Base-by-base conservation (phyloP, 2,329 filamentous ascomycete genomes). In the Pseudogymnoascus sp. region DNA sequence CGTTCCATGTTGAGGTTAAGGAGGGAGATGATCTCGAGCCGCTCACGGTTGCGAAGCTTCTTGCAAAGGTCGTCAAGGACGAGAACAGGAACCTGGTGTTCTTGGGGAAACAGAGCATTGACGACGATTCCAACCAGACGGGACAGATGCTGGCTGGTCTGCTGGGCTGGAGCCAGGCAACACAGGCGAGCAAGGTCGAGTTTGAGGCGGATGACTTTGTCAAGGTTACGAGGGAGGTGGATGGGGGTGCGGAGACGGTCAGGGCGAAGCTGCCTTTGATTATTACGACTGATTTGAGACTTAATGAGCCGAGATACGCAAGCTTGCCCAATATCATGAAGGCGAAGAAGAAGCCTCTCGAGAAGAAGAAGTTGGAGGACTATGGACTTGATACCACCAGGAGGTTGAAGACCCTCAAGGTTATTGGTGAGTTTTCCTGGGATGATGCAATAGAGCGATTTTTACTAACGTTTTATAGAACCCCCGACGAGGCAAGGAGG, bases 241-340 rank as follows among this genome's bases (percentile, higher is more conserved):
- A 99, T 77, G 95, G 95, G 9, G 95, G 95, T 69, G 89, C 90
- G 38, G 95, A 97, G 83, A 97, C 93, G 67, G 80, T 99, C 63
- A 83, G 83, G 76, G 87, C 90, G 1, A 90, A 89, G 80, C 78
- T 99, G 77, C 95, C 95, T 0, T 87, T 97, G 87, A 80, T 99
- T 62, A 90, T 99, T 71, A 99, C 95, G 66, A 96, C 95, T 66
- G 95, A 99, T 80, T 77, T 99, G 78, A 81, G 95, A 62, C 80
- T 99, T 76, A 99, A 99, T 74, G 91, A 96, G 84, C 95, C 95
- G 65, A 82, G 95, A 68, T 99, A 96, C 76, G 95, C 93, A 21
- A 96, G 87, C 77, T 77, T 99, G 84, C 93, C 93, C 61, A 97
- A 97, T 75, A 97, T 99, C 69, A 99, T 99, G 95, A 99, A 97